Percentiles rank a stretch among this genome's conserved stretches.
These are phyloP conservation scores for Priceomyces fermenticarens DNA, from an alignment of 805 yeast species.

Conservation along the genomic window DNA sequence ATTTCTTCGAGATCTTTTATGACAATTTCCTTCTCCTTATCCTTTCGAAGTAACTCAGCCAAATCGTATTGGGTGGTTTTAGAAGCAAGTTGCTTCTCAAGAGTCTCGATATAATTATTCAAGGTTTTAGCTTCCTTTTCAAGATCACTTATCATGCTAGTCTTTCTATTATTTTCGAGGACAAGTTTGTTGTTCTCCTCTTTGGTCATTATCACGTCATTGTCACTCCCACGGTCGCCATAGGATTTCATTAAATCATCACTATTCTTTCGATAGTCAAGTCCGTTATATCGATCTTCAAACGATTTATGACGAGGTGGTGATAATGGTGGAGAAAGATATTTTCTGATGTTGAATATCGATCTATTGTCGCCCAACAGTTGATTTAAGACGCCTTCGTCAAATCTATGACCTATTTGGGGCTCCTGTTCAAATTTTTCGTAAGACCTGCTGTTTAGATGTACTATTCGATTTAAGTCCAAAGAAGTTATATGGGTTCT, in stretches of 20 bases:
- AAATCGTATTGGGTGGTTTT: not conserved
- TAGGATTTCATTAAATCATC: slow-evolving; percentile 7
- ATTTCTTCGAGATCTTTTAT: slow-evolving; percentile 15
- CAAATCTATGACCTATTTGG: not conserved
- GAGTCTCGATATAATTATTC: slow-evolving; percentile 12
- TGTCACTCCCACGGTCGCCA: slow-evolving; percentile 13
- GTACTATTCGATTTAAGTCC: slow-evolving; percentile 6
- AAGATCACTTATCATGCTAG: slow-evolving; percentile 12
- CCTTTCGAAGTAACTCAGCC: slow-evolving; percentile 12
- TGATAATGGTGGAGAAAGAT: slow-evolving; percentile 7
- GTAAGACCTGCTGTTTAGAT: not conserved
- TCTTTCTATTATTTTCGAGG: slow-evolving; percentile 5
- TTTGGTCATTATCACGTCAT: slow-evolving; percentile 8
- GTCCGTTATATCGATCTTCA: not conserved
- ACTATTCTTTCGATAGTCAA: not conserved
- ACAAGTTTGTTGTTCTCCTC: slow-evolving; percentile 10
- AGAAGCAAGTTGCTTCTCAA: slow-evolving; percentile 13
- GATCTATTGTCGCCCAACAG: not conserved
- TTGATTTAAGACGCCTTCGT: no score
- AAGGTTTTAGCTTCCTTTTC: slow-evolving; percentile 15
- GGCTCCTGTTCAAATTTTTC: slow-evolving; percentile 1
- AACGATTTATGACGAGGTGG: slow-evolving; percentile 7
- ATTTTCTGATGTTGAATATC: not conserved
- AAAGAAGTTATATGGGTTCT: slow-evolving; percentile 14
- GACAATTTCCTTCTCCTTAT: slow-evolving; percentile 15